Evolutionary conservation across 345 rosid genomes (phyloP).

Genomic region (Aquilaria sinensis): DNA sequence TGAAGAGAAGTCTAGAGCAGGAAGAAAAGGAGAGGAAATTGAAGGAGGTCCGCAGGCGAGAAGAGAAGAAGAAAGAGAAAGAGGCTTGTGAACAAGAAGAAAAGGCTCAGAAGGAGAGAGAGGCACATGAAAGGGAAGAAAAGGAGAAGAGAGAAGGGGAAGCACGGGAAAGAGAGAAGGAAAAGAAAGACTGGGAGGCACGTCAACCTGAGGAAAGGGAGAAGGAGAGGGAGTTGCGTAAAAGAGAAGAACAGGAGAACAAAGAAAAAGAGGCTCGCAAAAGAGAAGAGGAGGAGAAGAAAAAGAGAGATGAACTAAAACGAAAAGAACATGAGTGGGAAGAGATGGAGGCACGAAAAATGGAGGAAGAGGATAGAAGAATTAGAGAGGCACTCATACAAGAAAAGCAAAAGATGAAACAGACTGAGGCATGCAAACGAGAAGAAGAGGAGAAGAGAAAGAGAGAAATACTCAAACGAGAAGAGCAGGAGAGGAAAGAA

Average conservation of each 20-base stretch:
- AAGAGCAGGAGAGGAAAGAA: slow-evolving; percentile 32
- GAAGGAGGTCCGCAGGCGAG: slow-evolving; percentile 30
- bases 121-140: slow-evolving; percentile 18
- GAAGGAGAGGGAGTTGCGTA: neutral
- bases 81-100: slow-evolving; percentile 24
- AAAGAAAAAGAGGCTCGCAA: slow-evolving; percentile 18
- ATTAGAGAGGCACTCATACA: slow-evolving; percentile 21
- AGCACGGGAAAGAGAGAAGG: slow-evolving; percentile 13
- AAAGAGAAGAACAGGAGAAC: slow-evolving; percentile 21
- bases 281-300: slow-evolving; percentile 27
- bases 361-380: slow-evolving; percentile 28
- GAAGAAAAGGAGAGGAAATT: slow-evolving; percentile 40
- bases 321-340: slow-evolving; percentile 28
- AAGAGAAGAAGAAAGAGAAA: slow-evolving; percentile 27
- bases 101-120: slow-evolving; percentile 20
- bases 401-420: slow-evolving; percentile 27
- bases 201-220: neutral
- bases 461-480: slow-evolving; percentile 29
- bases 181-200: slow-evolving; percentile 22
- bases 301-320: slow-evolving; percentile 21
- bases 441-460: slow-evolving; percentile 37
- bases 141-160: slow-evolving; percentile 14
- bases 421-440: slow-evolving; percentile 27
- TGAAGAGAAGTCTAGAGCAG: slow-evolving; percentile 31
- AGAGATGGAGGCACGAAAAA: slow-evolving; percentile 25